phyloP scores from a whole-genome alignment of 1,284 basidiomycete genomes.

The Athelia psychrophila region DNA sequence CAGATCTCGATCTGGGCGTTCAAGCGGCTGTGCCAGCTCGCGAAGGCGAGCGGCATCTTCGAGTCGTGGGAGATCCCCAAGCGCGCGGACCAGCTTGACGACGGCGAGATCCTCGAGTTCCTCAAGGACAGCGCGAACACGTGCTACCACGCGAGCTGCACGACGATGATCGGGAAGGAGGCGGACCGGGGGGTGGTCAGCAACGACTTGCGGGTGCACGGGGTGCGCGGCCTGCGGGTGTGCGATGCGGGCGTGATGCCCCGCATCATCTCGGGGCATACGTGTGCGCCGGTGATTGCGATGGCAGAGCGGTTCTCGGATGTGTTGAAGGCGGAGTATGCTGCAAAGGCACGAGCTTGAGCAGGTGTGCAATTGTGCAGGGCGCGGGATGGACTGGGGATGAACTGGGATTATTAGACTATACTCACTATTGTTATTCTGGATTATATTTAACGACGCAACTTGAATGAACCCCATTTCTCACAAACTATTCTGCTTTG shows the following conservation, averaged over 20 bases:
- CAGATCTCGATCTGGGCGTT: background rate
- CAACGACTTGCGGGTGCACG: slow-evolving; percentile 32
- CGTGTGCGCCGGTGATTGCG: slow-evolving; percentile 25
- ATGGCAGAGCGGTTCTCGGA: slow-evolving; percentile 20
- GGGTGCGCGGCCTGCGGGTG: slow-evolving; percentile 30
- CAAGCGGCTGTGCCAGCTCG: slow-evolving; percentile 14
- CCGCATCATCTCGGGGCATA: slow-evolving; percentile 27
- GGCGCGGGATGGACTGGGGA: no score
- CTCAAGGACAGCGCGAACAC: slow-evolving; percentile 29
- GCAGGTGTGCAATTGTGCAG: no score
- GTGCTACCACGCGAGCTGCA: slow-evolving; percentile 32
- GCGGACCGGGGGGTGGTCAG: slow-evolving; percentile 29
- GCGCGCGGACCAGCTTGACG: slow-evolving; percentile 23
- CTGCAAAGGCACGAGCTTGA: no score
- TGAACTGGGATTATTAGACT: no score
- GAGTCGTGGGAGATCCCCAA: slow-evolving; percentile 23
- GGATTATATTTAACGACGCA: no score
- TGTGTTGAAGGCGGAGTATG: slow-evolving; percentile 13
- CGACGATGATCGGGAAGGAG: slow-evolving; percentile 23
- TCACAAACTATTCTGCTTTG: no score
- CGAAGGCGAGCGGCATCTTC: slow-evolving; percentile 23
- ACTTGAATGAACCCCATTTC: no score
- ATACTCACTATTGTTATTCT: no score
- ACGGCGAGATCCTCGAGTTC: slow-evolving; percentile 27
- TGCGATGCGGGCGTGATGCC: slow-evolving; percentile 38